A percentile compares a stretch with the other conserved stretches of the same genome.
Conservation (phyloP, 768 basidiomycete species). For the Tricholoma flavovirens region DNA sequence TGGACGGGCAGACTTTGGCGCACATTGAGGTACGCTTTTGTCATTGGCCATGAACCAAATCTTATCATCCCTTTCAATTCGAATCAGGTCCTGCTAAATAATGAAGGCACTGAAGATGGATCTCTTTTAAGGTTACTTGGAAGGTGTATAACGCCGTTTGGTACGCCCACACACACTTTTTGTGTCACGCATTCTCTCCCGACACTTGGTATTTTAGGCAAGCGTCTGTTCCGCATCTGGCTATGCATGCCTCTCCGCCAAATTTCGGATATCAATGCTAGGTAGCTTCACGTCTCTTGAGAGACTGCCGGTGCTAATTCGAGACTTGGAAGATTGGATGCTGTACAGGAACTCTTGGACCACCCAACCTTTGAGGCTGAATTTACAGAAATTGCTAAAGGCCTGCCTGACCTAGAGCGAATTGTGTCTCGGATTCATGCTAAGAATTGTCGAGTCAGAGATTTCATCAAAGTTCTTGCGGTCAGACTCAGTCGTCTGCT, state of each 20-base stretch:
- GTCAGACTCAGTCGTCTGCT: conserved; percentile 33
- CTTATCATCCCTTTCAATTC: not conserved
- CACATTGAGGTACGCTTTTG: conserved; percentile 74
- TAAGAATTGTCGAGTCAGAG: conserved; percentile 78
- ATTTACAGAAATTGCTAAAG: conserved; percentile 73
- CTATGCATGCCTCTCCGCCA: conserved; percentile 87
- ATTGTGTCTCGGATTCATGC: conserved; percentile 95
- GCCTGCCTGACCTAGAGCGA: conserved; percentile 88
- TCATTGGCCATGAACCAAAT: not conserved
- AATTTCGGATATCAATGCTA: conserved; percentile 78
- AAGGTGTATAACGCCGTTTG: conserved; percentile 88
- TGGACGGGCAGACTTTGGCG: conserved; percentile 93
- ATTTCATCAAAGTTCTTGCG: conserved; percentile 79
- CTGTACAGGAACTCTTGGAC: conserved; percentile 85
- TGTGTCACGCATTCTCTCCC: not conserved
- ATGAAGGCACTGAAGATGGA: conserved; percentile 90
- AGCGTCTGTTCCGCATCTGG: conserved; percentile 96
- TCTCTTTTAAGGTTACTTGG: conserved; percentile 78
- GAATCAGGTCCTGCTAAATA: conserved; percentile 75
- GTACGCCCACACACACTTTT: conserved; percentile 33
- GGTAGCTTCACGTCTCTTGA: conserved; percentile 36
- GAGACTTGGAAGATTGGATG: conserved; percentile 66
- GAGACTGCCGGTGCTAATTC: not conserved
- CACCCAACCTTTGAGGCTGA: conserved; percentile 71
- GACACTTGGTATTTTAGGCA: conserved; percentile 46